Evolutionary conservation across 139 green algal species (phyloP), one percentile per base, ranked within the genome.

Genomic region (Dunaliella sp.): DNA sequence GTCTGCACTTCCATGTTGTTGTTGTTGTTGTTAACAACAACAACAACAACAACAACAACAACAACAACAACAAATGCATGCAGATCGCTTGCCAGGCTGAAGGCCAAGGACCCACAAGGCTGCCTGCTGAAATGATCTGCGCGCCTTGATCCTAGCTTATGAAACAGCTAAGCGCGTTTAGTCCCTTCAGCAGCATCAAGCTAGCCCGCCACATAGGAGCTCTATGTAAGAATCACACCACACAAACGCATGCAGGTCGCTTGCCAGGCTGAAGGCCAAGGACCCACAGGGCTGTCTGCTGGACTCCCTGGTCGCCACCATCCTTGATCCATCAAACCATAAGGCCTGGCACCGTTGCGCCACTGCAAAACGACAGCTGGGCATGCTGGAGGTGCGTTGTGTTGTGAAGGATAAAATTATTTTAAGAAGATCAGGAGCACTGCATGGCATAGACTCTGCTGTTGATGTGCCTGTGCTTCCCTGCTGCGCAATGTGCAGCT

Each of bases 281-380:
- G 77, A 88, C 28, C 2, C 35, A 1, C 33, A 36, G n/a, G 72
- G 85, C 74, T 83, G 72, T 30, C 72, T 91, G 38, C 72, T 37
- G 1, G 88, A 89, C 57, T 83, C 88, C 25, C 36, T 65, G 26
- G 7, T 84, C 65, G 85, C 88, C 28, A 83, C 88, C 38, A 83
- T 85, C n/a, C 85, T 91, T 82, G 88, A 91, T 38, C 82, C 82
- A 16, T 24, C 3, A 73, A 81, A 81, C 83, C 74, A 72, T 31
- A 91, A 91, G 82, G 88, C 88, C 33, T 35, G 88, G 85, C 83
- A 89, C 83, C 85, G 87, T 36, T 83, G 85, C 2, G 85, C 85
- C 34, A 76, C 34, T 22, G 88, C 88, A 36, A 91, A 91, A 82
- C 30, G 38, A 30, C 36, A 84, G 59, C 82, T 91, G 37, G 37